Base-by-base conservation (phyloP, 352 stramenopile genomes). In the Phytophthora palmivora region DNA sequence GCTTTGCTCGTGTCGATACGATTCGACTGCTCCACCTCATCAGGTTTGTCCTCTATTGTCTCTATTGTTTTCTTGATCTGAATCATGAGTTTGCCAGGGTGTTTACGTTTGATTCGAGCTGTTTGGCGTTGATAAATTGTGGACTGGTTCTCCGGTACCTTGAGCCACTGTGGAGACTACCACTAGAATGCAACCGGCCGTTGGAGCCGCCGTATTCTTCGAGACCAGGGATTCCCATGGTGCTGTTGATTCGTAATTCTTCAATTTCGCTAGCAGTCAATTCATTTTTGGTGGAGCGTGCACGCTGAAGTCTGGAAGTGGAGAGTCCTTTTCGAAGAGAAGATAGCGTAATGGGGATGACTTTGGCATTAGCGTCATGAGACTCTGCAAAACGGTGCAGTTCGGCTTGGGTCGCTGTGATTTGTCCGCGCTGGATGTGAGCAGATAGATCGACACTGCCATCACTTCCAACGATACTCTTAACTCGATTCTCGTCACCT, bases 331-430 rank as follows among this genome's bases (percentile, higher is more conserved):
- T 58, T 0, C 57, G 61, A 24, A 70, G 15, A 4, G 72, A 75
- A n/a, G 78, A 89, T 0, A 91, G 47, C 14, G 74, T 58, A 42
- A 90, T 88, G 5, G 80, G 80, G 39, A 92, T 92, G 3, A 65
- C 74, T 32, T 84, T 89, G 24, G 74, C 80, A 33, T 82, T 85
- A 8, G 67, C 71, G 53, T 87, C 70, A 50, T 90, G 80, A 5
- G 80, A 87, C 22, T 82, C 79, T 5, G 80, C 83, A 33, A 92
- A 92, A 6, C 74, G 81, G 26, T 86, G 58, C 7, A 87, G 69
- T 52, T 86, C 74, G 10, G 72, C 64, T 32, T 78, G 72, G 4
- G 67, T 84, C 8, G 71, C 78, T 3, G 69, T 62, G 19, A 70
- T 69, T 53, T 84, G 63, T n/a, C 77, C 79, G 15, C 82, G 70